Evolutionary conservation across 108 stramenopile genomes (phyloP), one percentile per base, ranked within the genome.

Genomic region (Schizochytrium sp.): DNA sequence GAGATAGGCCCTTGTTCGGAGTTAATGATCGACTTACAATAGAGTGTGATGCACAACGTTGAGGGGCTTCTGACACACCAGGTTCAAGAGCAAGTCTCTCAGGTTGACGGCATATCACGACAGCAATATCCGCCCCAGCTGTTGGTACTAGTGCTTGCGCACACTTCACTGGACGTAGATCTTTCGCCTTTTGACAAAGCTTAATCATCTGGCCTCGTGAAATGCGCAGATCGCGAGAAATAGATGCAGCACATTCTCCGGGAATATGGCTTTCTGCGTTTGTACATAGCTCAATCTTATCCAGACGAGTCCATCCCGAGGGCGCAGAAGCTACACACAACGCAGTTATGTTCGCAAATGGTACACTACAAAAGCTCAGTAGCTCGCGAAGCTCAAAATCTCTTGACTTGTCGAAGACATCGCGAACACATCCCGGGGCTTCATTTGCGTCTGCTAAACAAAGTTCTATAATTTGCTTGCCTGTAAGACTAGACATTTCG

Each of bases 181-280:
- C 64, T 38, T 38, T 69, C 42, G 64, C 64, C 8, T 69, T 69
- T 15, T 69, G 64, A 44, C 64, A 69, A 7, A 69, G 64, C 5
- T 15, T 7, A 44, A 69, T 69, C 42, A 15, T 69, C 64, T 69
- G 64, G 44, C 64, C 64, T 69, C 64, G 12, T 44, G 64, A 69
- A 38, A 69, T 69, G 64, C 64, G 64, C 64, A 44, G 44, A 7
- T 44, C 0, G 19, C 64, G 40, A 38, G 64, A 8, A 38, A 44
- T 44, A 13, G 15, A 8, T 2, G 64, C 3, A 12, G 64, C 64
- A 3, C 64, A 69, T 15, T 69, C 19, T 38, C 64, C 64, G 44
- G 64, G 64, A 0, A 8, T 44, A 5, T 38, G 8, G 5, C 12
- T 5, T 7, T 1, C 44, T 8, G 64, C 28, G 28, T 15, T 3